Conservation (phyloP, 345 rosid species). For the Ceriops tagal region DNA sequence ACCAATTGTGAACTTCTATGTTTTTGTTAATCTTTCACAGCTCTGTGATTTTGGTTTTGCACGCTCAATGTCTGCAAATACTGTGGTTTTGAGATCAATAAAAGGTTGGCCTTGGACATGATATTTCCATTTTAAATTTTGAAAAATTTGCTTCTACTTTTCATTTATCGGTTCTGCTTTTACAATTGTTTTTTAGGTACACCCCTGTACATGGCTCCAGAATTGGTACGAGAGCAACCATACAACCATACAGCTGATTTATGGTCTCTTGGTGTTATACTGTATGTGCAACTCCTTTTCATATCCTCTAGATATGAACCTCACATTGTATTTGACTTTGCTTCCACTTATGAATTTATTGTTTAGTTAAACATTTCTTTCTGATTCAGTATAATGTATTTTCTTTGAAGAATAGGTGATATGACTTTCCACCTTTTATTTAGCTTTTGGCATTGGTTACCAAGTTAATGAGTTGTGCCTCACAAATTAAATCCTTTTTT, state of each 20-base stretch:
- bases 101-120: constrained; percentile 52
- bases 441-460: too few species aligned
- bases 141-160: constrained; percentile 1
- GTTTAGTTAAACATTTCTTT: not conserved
- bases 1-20: constrained; percentile 4
- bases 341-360: not conserved
- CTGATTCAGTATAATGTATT: too few species aligned
- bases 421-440: too few species aligned
- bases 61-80: constrained; percentile 97
- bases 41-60: constrained; percentile 99
- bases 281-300: constrained; percentile 43
- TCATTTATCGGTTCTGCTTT: not conserved
- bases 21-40: constrained; percentile 37
- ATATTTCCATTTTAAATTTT: constrained; percentile 4
- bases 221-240: constrained; percentile 93
- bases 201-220: constrained; percentile 98
- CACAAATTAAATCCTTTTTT: too few species aligned
- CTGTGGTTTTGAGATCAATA: constrained; percentile 90
- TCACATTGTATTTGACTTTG: not conserved
- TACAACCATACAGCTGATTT: constrained; percentile 96
- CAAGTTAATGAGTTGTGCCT: too few species aligned
- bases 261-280: constrained; percentile 99
- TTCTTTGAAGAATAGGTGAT: too few species aligned
- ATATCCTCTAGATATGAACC: not conserved
- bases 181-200: constrained; percentile 57